Evolutionary conservation across 139 green algal genomes (phyloP).

Genomic region (Chlamydomonas sphaeroides): DNA sequence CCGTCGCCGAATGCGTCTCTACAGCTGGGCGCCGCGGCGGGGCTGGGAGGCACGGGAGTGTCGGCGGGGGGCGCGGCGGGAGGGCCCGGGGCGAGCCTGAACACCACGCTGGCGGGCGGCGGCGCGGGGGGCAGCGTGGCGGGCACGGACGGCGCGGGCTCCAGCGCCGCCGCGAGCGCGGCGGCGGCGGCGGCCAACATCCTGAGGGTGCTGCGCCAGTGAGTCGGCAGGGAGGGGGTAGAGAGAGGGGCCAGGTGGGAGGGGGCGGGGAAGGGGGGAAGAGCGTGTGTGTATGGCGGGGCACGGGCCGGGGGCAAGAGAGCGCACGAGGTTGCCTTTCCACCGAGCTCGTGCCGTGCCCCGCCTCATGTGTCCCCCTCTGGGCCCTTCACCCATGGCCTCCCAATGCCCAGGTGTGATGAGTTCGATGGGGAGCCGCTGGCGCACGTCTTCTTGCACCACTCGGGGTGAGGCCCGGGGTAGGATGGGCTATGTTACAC

Average conservation of each 20-base stretch:
- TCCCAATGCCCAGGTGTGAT: constrained; percentile 24
- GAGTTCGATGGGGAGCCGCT: constrained; percentile 47
- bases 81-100: background rate
- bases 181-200: constrained; percentile 22
- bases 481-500: too few species aligned
- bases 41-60: too few species aligned
- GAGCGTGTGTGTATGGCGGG: too few species aligned
- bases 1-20: background rate
- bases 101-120: background rate
- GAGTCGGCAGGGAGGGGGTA: background rate
- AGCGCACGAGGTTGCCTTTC: too few species aligned
- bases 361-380: too few species aligned
- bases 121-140: background rate
- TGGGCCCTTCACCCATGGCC: too few species aligned
- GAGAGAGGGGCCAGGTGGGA: too few species aligned
- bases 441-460: constrained; percentile 22
- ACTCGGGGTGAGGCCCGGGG: too few species aligned
- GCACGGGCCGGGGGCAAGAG: too few species aligned
- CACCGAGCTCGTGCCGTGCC: too few species aligned
- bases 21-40: background rate
- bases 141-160: background rate
- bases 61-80: background rate
- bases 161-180: background rate
- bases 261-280: too few species aligned
- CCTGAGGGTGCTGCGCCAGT: constrained; percentile 33